Percentiles rank a stretch among this genome's conserved stretches.
Evolutionary conservation across 1,284 basidiomycete genomes (phyloP).

Genomic region (Austroboletus novae-zelandiae): DNA sequence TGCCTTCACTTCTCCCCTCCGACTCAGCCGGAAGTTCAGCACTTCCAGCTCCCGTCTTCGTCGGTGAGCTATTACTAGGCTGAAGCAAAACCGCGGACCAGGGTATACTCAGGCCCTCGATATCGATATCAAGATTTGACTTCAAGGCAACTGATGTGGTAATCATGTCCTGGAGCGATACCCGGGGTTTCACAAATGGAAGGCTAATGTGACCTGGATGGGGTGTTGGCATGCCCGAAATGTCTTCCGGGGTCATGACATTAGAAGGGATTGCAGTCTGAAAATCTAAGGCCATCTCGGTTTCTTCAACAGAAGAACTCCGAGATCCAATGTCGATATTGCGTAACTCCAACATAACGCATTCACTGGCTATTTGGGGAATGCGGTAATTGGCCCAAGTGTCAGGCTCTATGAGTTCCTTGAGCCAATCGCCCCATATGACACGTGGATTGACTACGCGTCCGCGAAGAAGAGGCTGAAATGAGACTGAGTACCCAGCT

Average conservation of each 20-base stretch:
- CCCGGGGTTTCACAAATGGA: slow-evolving; percentile 36
- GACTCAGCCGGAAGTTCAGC: slow-evolving; percentile 14
- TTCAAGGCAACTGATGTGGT: slow-evolving; percentile 66
- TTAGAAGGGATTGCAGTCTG: slow-evolving; percentile 5
- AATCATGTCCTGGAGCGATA: slow-evolving; percentile 73
- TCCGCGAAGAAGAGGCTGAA: slow-evolving; percentile 64
- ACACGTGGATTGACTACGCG: slow-evolving; percentile 75
- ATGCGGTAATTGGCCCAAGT: slow-evolving; percentile 70
- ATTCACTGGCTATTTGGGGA: slow-evolving; percentile 68
- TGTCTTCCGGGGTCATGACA: slow-evolving; percentile 16
- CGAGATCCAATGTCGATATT: slow-evolving; percentile 48
- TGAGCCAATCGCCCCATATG: slow-evolving; percentile 59
- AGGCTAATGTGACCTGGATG: slow-evolving; percentile 23
- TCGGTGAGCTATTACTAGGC: slow-evolving; percentile 19
- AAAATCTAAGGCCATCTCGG: slow-evolving; percentile 4
- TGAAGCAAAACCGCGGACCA: slow-evolving; percentile 49
- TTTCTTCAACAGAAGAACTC: slow-evolving; percentile 20
- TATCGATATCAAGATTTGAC: slow-evolving; percentile 59
- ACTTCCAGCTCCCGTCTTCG: slow-evolving; percentile 3
- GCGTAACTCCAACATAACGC: slow-evolving; percentile 65
- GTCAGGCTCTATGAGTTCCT: slow-evolving; percentile 62
- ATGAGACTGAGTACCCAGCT: slow-evolving; percentile 6
- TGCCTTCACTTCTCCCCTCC: slow-evolving; percentile 8
- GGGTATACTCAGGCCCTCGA: slow-evolving; percentile 43
- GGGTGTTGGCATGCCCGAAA: slow-evolving; percentile 23